Base-by-base conservation (phyloP, 306 rosid species). In the Cucurbita moschata region DNA sequence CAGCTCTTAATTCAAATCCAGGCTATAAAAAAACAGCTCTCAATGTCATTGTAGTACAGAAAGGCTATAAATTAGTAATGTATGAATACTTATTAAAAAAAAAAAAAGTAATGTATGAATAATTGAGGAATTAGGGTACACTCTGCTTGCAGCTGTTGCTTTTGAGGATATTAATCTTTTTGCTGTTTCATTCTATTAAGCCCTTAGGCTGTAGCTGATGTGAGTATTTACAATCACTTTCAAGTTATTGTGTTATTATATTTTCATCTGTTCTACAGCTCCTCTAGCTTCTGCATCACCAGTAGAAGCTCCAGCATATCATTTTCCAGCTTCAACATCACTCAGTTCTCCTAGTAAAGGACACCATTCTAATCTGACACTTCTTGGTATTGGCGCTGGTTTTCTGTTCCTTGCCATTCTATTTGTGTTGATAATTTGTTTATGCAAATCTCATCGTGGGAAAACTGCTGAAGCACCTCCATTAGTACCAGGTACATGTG, bases 331-430 rank as follows among this genome's bases (percentile, higher is more conserved):
- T 72, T 63, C 87, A 73, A 68, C 89, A 74, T 69, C 90, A 44
- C 38, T 21, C 7, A 77, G 72, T 84, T 59, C 83, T 79, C 80
- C 95, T 71, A 82, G 63, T 76, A 72, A 81, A 54, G 88, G 75
- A 77, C 80, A 73, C 53, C 95, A 77, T 85, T 86, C 92, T 19
- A 87, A 84, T 72, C 84, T 89, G 87, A 79, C 76, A 72, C 84
- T 78, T 81, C 76, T 94, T 81, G 91, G 92, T 64, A 79, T 94
- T 77, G 88, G 90, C 59, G 84, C 85, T 11, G 90, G 88, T 13
- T 18, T 91, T 77, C 86, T 94, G 81, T 83, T 94, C 82, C 62
- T 86, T 77, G 88, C 87, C 81, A 77, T 89, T 73, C 57, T 85
- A 58, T 82, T 78, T 79, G 77, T 87, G 66, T 78, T 91, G 52